Conservation (phyloP, 2,329 filamentous ascomycete species). For the Esteya vermicola region DNA sequence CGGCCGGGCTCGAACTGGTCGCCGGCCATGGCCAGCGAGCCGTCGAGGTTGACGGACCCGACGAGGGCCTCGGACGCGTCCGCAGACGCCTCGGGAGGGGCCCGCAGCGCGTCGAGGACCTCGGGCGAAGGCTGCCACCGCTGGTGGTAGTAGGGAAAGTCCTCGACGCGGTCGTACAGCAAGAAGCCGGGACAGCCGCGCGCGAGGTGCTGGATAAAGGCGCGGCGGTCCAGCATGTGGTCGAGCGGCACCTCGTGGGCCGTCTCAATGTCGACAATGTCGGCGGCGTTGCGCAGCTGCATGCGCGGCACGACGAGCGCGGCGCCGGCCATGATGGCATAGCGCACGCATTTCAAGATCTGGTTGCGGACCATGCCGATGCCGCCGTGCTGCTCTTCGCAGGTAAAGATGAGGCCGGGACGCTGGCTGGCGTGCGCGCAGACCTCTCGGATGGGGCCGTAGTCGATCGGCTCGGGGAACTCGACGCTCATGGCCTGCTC, state of each 20-base stretch:
- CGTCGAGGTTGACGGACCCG: no score
- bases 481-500: constrained; percentile 17
- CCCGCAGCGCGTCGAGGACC: no score
- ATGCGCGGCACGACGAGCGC: constrained; percentile 22
- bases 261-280: constrained; percentile 18
- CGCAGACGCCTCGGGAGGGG: no score
- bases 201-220: constrained; percentile 14
- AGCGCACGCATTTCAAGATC: constrained; percentile 25
- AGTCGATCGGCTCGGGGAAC: constrained; percentile 20
- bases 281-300: constrained; percentile 17
- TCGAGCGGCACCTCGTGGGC: constrained; percentile 15
- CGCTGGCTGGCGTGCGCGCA: constrained; percentile 19
- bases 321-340: constrained; percentile 22
- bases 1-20: constrained; percentile 19
- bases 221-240: constrained; percentile 15
- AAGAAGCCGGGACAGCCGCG: constrained; percentile 16
- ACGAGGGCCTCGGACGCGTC: no score
- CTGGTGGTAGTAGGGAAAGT: constrained; percentile 15
- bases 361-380: constrained; percentile 25
- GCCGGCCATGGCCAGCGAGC: constrained; percentile 13
- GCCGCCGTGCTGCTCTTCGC: constrained; percentile 23
- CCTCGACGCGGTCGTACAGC: constrained; percentile 15
- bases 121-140: no score
- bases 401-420: constrained; percentile 21
- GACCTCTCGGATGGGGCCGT: constrained; percentile 17